Base-by-base conservation (phyloP, 2,329 filamentous ascomycete genomes). In the Penicillium oxalicum region DNA sequence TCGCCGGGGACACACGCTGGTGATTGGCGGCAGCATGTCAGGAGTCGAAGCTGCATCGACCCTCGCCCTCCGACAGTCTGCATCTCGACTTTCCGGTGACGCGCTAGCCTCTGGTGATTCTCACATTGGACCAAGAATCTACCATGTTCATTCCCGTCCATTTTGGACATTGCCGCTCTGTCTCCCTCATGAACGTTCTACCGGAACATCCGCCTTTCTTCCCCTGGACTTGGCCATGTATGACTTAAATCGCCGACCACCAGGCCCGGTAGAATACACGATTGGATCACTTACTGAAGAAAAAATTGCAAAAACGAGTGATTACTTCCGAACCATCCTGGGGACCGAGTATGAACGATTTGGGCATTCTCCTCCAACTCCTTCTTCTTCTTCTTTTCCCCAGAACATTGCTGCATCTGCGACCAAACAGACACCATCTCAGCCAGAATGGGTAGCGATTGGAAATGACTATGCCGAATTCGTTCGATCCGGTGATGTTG, bases 1-100 rank as follows among this genome's bases (percentile, higher is more conserved):
- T 1, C 58, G 61, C 0, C 74, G 74, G 1, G 78, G 80, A 13
- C 87, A 83, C 60, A 81, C 93, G 12, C 74, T 89, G 1, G 74
- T 94, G 0, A 80, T 90, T 1, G 88, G 88, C 0, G 88, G 87
- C 0, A 87, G 90, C 59, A 90, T 93, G 78, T 91, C 87, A 2
- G 88, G 87, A 0, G 80, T 87, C 4, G 88, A 94, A 70, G 84
- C 85, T 42, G 84, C 87, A 0, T 83, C 81, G 8, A 82, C 83
- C 2, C 79, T 91, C 43, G 87, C 86, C 9, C 75, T 81, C 4
- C 82, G 90, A 53, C 66, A 91, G 1, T 91, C 87, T 0, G 82
- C 82, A 5, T 77, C 78, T 2, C 66, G 29, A 6, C n/a, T 40
- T 9, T 38, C 12, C 9, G 4, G 13, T 4, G 25, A 29, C 8